A percentile compares a stretch with the other conserved stretches of the same genome.
Evolutionary conservation across 1,284 basidiomycete species (phyloP).

Genomic region (Microbotryum intermedium): DNA sequence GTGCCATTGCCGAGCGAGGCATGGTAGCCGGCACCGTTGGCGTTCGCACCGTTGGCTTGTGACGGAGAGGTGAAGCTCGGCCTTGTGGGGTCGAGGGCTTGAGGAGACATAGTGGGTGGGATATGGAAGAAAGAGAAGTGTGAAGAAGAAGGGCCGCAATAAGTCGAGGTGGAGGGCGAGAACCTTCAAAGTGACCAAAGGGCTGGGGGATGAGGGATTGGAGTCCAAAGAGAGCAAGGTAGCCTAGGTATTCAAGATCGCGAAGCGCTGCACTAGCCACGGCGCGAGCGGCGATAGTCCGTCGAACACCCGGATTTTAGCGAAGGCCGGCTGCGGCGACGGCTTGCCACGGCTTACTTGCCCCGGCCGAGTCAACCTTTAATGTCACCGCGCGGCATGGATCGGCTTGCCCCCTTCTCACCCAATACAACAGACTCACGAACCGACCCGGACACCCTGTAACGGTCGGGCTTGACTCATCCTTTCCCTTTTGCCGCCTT

Average conservation of each 20-base stretch:
- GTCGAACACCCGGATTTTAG: no score
- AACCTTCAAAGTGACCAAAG: not conserved
- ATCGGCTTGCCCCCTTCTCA: no score
- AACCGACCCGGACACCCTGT: no score
- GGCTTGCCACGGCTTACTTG: no score
- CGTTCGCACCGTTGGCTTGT: not conserved
- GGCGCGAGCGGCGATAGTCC: no score
- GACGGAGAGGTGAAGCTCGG: not conserved
- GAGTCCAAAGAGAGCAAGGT: not conserved
- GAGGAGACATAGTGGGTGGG: not conserved
- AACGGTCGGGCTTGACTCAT: no score
- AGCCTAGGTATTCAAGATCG: not conserved
- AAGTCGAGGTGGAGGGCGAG: not conserved
- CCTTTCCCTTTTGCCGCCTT: no score
- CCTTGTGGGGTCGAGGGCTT: not conserved
- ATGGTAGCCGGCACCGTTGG: not conserved
- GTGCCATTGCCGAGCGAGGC: slow-evolving; percentile 17
- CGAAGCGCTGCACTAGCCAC: not conserved
- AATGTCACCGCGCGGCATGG: no score
- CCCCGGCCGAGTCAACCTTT: no score
- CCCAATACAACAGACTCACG: no score
- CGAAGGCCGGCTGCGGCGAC: no score
- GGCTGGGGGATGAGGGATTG: not conserved
- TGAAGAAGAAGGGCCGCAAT: not conserved
- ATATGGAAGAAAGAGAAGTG: not conserved